Base-by-base conservation (phyloP, 139 green algal genomes). In the Tetradesmus lagerheimii region DNA sequence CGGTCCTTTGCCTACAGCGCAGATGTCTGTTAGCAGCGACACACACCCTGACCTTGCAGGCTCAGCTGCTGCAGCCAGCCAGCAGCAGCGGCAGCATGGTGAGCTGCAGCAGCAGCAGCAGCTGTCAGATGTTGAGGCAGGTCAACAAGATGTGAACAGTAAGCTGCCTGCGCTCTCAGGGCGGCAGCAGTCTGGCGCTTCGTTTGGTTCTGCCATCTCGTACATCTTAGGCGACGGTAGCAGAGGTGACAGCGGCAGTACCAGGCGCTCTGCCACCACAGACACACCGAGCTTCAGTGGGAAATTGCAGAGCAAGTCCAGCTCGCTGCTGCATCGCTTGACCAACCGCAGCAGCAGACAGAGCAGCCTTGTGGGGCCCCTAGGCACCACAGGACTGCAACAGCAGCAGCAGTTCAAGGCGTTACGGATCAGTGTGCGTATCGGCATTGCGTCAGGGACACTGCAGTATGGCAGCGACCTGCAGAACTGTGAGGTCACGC, bases 371-470 rank as follows among this genome's bases (percentile, higher is more conserved):
- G 20, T 8, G 3, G 57, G 57, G 16, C 57, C 57, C 8, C 57
- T 71, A 8, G 57, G 57, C 57, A 71, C n/a, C 57, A 71, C 57
- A 71, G 57, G 23, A 8, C 57, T 31, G 57, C 53, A 66, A 15
- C 57, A 71, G 45, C 47, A 71, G 45, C 31, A 78, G 23, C 57
- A 29, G 27, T 5, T 87, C 34, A 87, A 87, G 82, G 18, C 64
- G 82, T 64, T 88, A 39, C 64, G 64, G 14, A 34, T 88, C 29
- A 34, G 15, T 43, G 85, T 89, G 71, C 53, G 85, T 18, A 84
- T 89, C 20, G 85, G 85, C 29, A 74, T 89, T 45, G 85, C 85
- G 2, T 43, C 85, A n/a, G 85, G 85, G 43, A 66, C 35, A 4
- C 85, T 89, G 62, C 62, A 25, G 20, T 66, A 80, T 47, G 85